phyloP scores from a whole-genome alignment of 257 asterid species.

The Solanum pimpinellifolium region DNA sequence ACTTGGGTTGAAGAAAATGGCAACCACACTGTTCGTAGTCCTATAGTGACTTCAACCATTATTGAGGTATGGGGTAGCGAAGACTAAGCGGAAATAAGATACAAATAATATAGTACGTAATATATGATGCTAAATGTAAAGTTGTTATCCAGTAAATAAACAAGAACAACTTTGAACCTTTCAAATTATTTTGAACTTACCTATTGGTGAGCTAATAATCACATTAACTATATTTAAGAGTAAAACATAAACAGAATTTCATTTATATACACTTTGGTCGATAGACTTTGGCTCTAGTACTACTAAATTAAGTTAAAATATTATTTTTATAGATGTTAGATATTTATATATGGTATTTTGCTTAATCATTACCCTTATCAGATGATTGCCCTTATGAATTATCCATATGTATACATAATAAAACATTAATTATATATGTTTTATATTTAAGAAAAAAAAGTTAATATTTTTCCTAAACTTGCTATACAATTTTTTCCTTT shows the following conservation, averaged over 20 bases:
- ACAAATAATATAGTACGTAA: background rate
- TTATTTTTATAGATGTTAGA: background rate
- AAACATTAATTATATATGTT: background rate
- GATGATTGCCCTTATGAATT: background rate
- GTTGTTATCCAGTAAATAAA: background rate
- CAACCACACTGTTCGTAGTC: conserved; percentile 24
- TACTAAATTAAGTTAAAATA: background rate
- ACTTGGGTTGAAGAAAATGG: conserved; percentile 13
- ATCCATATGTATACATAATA: background rate
- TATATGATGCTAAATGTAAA: background rate
- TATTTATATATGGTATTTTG: background rate
- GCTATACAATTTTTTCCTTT: background rate
- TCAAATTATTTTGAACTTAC: background rate
- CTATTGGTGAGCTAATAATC: background rate
- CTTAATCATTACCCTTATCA: background rate
- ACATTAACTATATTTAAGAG: background rate
- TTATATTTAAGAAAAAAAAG: background rate
- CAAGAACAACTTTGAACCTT: background rate
- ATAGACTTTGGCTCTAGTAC: background rate
- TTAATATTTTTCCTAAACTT: background rate
- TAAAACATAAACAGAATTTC: background rate
- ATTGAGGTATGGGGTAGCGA: background rate
- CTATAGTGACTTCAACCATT: conserved; percentile 7
- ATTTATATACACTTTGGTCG: background rate
- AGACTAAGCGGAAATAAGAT: too few species aligned